phyloP scores from a whole-genome alignment of 345 rosid genomes.

The Corchorus olitorius region DNA sequence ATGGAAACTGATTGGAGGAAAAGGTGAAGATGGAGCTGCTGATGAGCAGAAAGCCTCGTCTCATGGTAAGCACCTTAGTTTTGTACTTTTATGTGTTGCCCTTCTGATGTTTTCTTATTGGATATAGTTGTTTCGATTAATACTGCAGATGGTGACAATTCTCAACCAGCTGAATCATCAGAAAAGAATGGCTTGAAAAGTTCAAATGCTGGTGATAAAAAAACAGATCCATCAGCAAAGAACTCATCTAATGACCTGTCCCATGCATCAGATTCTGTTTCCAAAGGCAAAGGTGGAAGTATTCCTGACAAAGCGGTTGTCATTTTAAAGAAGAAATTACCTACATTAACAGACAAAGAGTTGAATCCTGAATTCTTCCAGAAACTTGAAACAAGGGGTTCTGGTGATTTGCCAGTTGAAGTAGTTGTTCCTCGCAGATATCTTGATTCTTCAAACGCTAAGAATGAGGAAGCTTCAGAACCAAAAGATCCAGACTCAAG shows the following conservation, averaged over 20 bases:
- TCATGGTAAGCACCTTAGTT: conserved; percentile 43
- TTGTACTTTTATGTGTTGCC: conserved; percentile 8
- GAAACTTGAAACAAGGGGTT: conserved; percentile 77
- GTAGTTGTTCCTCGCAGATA: conserved; percentile 84
- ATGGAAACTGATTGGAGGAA: conserved; percentile 88
- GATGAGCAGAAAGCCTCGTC: conserved; percentile 65
- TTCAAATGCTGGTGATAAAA: conserved; percentile 40
- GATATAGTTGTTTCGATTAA: conserved; percentile 13
- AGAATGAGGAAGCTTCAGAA: conserved; percentile 59
- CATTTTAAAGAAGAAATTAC: conserved; percentile 90
- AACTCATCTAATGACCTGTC: conserved; percentile 55
- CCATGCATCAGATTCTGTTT: conserved; percentile 49
- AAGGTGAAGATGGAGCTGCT: conserved; percentile 60
- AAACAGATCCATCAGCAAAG: conserved; percentile 44
- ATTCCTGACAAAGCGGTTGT: conserved; percentile 78
- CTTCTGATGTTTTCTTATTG: conserved; percentile 13
- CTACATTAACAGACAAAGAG: conserved; percentile 77
- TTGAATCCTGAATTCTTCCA: conserved; percentile 95
- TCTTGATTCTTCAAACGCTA: conserved; percentile 56
- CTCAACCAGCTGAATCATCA: conserved; percentile 38
- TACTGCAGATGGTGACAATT: conserved; percentile 38
- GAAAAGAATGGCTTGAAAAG: conserved; percentile 50
- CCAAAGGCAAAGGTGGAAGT: conserved; percentile 61
- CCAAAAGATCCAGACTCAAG: conserved; percentile 46
- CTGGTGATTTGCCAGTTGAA: conserved; percentile 87